Percentiles rank a stretch among this genome's conserved stretches.
These are phyloP conservation scores for Lepidium campestre DNA, from an alignment of 441 rosid genomes.

Conservation along the genomic window DNA sequence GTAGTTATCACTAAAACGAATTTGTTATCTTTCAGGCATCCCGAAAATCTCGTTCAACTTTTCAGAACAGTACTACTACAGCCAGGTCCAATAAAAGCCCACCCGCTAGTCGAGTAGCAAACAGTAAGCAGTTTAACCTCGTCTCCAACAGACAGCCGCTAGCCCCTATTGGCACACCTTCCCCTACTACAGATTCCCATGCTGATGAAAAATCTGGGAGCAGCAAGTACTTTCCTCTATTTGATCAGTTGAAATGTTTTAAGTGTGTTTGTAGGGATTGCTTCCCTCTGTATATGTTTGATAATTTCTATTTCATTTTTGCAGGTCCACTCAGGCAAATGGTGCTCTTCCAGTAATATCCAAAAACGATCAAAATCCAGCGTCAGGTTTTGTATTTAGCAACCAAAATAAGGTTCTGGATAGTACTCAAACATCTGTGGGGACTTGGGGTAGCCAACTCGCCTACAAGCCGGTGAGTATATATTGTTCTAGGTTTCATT, in stretches of 20 bases:
- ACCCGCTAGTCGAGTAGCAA: slow-evolving; percentile 34
- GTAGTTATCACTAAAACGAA: slow-evolving; percentile 10
- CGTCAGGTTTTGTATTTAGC: slow-evolving; percentile 46
- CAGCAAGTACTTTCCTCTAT: slow-evolving; percentile 40
- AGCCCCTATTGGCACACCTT: slow-evolving; percentile 80
- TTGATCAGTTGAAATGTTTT: background rate
- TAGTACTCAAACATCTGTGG: slow-evolving; percentile 56
- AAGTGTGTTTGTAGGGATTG: slow-evolving; percentile 6
- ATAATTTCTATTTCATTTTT: slow-evolving; percentile 17
- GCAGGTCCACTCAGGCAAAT: slow-evolving; percentile 54
- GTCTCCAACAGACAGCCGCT: slow-evolving; percentile 47
- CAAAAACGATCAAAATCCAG: slow-evolving; percentile 42
- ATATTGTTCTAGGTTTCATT: slow-evolving; percentile 3
- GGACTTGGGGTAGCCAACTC: slow-evolving; percentile 66
- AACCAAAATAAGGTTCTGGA: slow-evolving; percentile 54
- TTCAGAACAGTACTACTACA: slow-evolving; percentile 32
- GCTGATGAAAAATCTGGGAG: slow-evolving; percentile 47
- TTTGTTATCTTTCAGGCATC: slow-evolving; percentile 44
- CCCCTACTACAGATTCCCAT: slow-evolving; percentile 49
- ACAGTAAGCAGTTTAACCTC: slow-evolving; percentile 31
- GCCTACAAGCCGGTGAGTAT: slow-evolving; percentile 66
- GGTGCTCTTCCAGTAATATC: slow-evolving; percentile 34
- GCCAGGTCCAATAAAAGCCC: slow-evolving; percentile 41
- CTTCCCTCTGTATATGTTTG: background rate
- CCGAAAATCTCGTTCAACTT: slow-evolving; percentile 45